Evolutionary conservation across 2,329 filamentous ascomycete species (phyloP).

Genomic region (Xylariaceae sp.): DNA sequence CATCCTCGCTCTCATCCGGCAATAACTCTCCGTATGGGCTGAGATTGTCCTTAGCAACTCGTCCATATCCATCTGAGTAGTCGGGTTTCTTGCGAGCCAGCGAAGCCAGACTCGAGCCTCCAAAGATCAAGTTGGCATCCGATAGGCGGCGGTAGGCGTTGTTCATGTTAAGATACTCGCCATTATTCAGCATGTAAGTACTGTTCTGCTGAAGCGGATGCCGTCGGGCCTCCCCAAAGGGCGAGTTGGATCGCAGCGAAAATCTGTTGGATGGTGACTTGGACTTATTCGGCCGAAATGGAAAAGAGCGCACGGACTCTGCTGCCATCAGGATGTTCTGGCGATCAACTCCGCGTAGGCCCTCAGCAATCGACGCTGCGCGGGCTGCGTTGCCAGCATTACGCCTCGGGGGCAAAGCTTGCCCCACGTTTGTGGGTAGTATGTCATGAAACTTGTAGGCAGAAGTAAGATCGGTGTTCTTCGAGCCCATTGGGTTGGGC

Average conservation of each 20-base stretch:
- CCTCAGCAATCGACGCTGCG: constrained; percentile 46
- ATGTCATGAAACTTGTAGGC: constrained; percentile 60
- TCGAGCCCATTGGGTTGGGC: constrained; percentile 20
- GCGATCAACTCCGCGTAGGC: constrained; percentile 49
- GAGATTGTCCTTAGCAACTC: constrained; percentile 63
- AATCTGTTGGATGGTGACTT: constrained; percentile 50
- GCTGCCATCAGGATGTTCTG: constrained; percentile 46
- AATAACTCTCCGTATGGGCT: constrained; percentile 61
- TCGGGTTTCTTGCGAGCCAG: constrained; percentile 53
- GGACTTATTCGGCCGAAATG: constrained; percentile 40
- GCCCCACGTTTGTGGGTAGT: constrained; percentile 46
- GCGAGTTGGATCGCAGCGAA: constrained; percentile 46
- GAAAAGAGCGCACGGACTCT: constrained; percentile 39
- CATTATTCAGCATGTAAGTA: constrained; percentile 53
- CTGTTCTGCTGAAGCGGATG: constrained; percentile 30
- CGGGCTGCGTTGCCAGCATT: constrained; percentile 27
- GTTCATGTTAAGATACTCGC: constrained; percentile 59
- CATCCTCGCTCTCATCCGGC: constrained; percentile 63
- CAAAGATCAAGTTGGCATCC: constrained; percentile 62
- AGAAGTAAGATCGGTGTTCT: constrained; percentile 40
- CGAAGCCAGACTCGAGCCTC: constrained; percentile 57
- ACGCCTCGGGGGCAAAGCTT: constrained; percentile 41
- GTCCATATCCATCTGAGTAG: constrained; percentile 41
- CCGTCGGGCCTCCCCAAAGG: constrained; percentile 35
- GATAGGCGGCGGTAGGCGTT: constrained; percentile 67